Percentiles rank a stretch among this genome's conserved stretches.
These are phyloP conservation scores for Raddia distichophylla DNA, from an alignment of 176 grass and related monocot species.

Conservation along the genomic window DNA sequence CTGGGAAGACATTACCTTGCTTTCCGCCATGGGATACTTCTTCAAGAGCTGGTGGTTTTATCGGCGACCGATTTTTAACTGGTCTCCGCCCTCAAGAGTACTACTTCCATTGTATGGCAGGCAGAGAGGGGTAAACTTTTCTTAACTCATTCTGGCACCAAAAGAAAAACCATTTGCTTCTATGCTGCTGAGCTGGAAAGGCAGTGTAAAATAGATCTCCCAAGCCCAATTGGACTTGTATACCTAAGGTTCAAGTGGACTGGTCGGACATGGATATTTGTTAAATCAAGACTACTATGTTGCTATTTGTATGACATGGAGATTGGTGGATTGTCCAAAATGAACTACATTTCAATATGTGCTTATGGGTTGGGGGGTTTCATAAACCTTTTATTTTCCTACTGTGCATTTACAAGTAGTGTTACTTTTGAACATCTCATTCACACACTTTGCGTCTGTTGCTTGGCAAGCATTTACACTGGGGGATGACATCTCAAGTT, in stretches of 20 bases:
- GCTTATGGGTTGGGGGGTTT: not conserved
- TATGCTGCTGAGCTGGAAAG: not conserved
- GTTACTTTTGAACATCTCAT: not conserved
- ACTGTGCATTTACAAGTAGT: not conserved
- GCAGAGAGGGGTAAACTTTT: conserved; percentile 80
- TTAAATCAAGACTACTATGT: not conserved
- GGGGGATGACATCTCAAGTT: not conserved
- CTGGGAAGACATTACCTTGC: conserved; percentile 89
- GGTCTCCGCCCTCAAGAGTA: conserved; percentile 97
- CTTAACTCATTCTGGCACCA: conserved; percentile 24
- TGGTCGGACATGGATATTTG: not conserved
- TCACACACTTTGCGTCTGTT: not conserved
- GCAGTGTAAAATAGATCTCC: conserved; percentile 4
- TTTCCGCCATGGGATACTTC: conserved; percentile 90
- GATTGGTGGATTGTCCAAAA: not conserved
- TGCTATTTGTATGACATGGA: conserved; percentile 19
- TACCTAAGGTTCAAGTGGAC: not conserved
- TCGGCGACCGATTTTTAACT: conserved; percentile 92
- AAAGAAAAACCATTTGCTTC: conserved; percentile 2
- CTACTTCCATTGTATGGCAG: conserved; percentile 99
- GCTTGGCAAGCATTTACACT: not conserved
- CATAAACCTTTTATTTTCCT: not conserved
- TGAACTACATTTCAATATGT: not conserved
- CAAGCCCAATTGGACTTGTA: not conserved
- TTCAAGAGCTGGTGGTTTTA: conserved; percentile 79